Conservation (phyloP, 176 grass and related monocot genomes). For the Miscanthus lutarioriparius region DNA sequence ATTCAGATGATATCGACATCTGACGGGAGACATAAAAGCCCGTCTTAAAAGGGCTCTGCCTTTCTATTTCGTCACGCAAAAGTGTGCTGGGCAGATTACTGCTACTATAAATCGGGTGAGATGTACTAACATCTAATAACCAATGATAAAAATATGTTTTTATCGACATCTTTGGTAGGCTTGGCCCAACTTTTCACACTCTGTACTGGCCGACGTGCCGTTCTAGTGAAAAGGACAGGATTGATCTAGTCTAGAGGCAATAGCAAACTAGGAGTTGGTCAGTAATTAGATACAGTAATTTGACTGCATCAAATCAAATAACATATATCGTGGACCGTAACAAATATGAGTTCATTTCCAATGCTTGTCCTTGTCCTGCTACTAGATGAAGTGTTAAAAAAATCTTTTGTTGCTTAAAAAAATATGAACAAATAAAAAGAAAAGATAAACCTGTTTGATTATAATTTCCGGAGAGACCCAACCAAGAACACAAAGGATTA, state of each 20-base stretch:
- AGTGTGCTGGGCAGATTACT: background rate
- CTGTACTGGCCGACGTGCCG: slow-evolving; percentile 25
- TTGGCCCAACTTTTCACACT: slow-evolving; percentile 12
- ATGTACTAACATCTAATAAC: slow-evolving; percentile 16
- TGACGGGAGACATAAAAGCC: background rate
- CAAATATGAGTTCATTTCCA: background rate
- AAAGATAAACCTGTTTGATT: background rate
- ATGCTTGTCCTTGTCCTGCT: background rate
- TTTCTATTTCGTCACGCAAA: slow-evolving; percentile 40
- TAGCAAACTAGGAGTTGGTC: background rate
- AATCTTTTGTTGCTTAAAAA: background rate
- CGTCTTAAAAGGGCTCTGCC: background rate
- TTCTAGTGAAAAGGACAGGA: slow-evolving; percentile 18
- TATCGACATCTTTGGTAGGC: background rate
- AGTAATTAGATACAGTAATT: background rate
- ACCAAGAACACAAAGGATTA: slow-evolving; percentile 53
- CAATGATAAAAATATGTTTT: background rate
- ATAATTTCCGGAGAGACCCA: slow-evolving; percentile 1
- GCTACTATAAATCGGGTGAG: background rate
- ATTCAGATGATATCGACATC: slow-evolving; percentile 9
- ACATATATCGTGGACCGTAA: background rate
- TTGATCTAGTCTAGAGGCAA: background rate
- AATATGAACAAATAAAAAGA: background rate
- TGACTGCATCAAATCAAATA: slow-evolving; percentile 1
- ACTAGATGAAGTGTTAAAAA: background rate